Evolutionary conservation across 495 filamentous ascomycete genomes (phyloP).

Genomic region (Lichenothelia convexa): DNA sequence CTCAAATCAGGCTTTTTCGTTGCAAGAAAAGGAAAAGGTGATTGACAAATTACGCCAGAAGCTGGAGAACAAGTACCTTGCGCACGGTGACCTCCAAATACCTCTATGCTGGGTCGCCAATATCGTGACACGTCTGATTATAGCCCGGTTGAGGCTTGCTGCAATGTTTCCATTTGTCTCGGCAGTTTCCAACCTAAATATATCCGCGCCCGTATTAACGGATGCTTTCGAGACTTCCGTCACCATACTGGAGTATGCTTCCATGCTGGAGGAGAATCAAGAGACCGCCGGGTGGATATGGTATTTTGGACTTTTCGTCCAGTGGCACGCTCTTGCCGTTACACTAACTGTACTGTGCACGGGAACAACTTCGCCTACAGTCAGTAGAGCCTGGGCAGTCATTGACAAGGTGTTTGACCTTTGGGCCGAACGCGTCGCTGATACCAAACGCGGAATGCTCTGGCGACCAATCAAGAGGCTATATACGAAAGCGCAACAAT

Average conservation of each 20-base stretch:
- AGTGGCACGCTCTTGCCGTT: conserved; percentile 5
- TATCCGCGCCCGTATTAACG: not conserved
- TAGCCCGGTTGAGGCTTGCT: not conserved
- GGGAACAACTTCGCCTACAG: conserved; percentile 1
- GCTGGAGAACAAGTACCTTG: not conserved
- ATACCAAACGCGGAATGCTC: conserved; percentile 2
- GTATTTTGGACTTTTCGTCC: conserved; percentile 1
- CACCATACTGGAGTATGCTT: not conserved
- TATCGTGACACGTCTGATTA: not conserved
- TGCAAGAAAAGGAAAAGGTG: not conserved
- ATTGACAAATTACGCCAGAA: not conserved
- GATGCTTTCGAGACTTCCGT: not conserved
- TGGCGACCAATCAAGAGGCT: conserved; percentile 5
- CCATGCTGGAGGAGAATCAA: not conserved
- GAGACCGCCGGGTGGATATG: not conserved
- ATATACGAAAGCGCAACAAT: conserved; percentile 2
- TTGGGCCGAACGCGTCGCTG: conserved; percentile 1
- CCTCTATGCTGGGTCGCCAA: not conserved
- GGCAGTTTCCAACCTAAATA: not conserved
- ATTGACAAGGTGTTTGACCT: conserved; percentile 1
- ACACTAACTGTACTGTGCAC: conserved; percentile 2
- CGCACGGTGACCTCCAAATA: not conserved
- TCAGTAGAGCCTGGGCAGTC: conserved; percentile 2
- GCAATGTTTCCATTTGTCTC: not conserved
- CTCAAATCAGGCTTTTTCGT: not conserved